Conservation (phyloP, 495 filamentous ascomycete genomes). For the Penicillium bovifimosum region DNA sequence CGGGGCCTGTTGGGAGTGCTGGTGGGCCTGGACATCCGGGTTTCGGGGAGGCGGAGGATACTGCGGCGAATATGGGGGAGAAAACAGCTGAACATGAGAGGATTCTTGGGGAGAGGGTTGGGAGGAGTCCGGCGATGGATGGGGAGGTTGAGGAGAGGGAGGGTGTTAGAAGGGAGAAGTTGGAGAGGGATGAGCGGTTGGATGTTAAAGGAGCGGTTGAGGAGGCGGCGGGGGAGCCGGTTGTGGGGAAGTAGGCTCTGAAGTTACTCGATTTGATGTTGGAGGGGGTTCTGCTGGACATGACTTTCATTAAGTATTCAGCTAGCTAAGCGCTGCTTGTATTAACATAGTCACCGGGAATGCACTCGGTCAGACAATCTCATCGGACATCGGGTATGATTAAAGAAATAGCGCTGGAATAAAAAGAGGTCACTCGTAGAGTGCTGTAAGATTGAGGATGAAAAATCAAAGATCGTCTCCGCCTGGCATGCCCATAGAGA, state of each 20-base stretch:
- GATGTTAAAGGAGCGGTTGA: constrained; percentile 27
- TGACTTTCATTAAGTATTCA: constrained; percentile 4
- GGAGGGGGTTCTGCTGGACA: background rate
- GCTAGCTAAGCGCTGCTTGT: background rate
- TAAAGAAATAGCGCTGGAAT: constrained; percentile 5
- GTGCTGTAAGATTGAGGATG: constrained; percentile 2
- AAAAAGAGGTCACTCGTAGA: constrained; percentile 5
- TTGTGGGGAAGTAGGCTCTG: constrained; percentile 13
- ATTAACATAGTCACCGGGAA: background rate
- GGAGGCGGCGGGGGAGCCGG: constrained; percentile 27
- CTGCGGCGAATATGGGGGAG: constrained; percentile 38
- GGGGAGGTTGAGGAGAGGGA: constrained; percentile 25
- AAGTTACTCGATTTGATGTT: background rate
- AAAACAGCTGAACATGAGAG: constrained; percentile 44
- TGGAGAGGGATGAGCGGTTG: constrained; percentile 26
- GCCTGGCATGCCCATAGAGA: constrained; percentile 40
- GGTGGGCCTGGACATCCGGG: constrained; percentile 25
- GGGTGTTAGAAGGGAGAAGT: constrained; percentile 24
- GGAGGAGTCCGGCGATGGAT: constrained; percentile 16
- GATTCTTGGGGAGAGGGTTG: constrained; percentile 31
- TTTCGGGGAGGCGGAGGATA: constrained; percentile 34
- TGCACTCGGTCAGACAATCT: background rate
- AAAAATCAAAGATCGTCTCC: constrained; percentile 27
- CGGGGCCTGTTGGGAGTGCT: constrained; percentile 30
- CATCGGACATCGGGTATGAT: constrained; percentile 3